phyloP scores from a whole-genome alignment of 257 asterid species.

The Jasminum sambac region DNA sequence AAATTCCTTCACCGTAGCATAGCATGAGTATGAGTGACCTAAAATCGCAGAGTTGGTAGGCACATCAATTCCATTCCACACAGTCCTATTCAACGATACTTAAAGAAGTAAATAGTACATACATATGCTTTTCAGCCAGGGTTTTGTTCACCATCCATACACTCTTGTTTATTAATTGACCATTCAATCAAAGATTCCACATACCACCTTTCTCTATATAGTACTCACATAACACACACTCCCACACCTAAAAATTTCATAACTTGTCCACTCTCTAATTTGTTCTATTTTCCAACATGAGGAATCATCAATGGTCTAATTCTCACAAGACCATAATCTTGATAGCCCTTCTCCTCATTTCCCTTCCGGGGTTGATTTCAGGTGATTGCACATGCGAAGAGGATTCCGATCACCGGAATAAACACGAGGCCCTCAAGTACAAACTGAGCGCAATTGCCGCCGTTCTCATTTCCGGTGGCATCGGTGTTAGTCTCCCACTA shows the following conservation, averaged over 20 bases:
- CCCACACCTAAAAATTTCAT: conserved; percentile 6
- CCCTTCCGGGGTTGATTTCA: not conserved
- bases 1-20: too few relatives aligned
- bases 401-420: conserved; percentile 17
- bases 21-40: too few relatives aligned
- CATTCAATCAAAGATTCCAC: conserved; percentile 17
- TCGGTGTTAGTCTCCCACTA: conserved; percentile 56
- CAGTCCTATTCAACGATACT: not conserved
- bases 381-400: conserved; percentile 33
- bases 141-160: conserved; percentile 1
- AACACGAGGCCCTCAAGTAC: conserved; percentile 44
- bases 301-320: conserved; percentile 1
- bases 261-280: conserved; percentile 3
- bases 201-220: not conserved
- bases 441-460: conserved; percentile 46
- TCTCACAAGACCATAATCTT: conserved; percentile 19
- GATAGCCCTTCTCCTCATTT: conserved; percentile 6
- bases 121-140: conserved; percentile 7
- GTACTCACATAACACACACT: conserved; percentile 2
- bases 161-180: not conserved
- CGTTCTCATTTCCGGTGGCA: conserved; percentile 44
- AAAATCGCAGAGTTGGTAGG: too few relatives aligned
- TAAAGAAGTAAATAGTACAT: conserved; percentile 11
- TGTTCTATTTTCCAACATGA: conserved; percentile 27
- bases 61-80: not conserved